Base-by-base conservation (phyloP, 164 flowering plant genomes). In the Macadamia integrifolia region DNA sequence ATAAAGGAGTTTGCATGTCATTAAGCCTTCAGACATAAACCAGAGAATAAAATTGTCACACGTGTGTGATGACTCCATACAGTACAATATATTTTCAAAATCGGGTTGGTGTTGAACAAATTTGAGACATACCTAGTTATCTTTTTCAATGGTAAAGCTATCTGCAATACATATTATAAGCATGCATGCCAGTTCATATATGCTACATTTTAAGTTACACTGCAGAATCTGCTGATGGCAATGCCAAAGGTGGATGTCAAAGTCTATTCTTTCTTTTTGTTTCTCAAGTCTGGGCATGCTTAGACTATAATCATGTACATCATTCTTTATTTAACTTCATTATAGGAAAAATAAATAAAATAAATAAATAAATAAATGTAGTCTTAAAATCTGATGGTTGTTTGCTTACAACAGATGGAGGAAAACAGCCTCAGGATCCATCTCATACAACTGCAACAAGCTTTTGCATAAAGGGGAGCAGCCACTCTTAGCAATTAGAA, bases 351-450 rank as follows among this genome's bases (percentile, higher is more conserved):
- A 23, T 23, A 23, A 23, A 23, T 23, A 23, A 23, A 23, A 23
- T 23, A 23, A 23, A 23, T 23, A 23, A 23, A 23, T 23, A 23
- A 23, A 23, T 23, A 23, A 23, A 23, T 23, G 23, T 35, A 35
- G 40, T 35, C 3, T 62, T 63, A 1, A 11, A 18, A 55, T n/a
- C 28, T 64, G 50, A 18, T 11, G 65, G 61, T 10, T 60, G 59
- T 59, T 72, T 50, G 49, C 32, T 52, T 49, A 6, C 60, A 74
- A 48, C 89, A 93, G 98, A 87, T 83, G 23, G 86, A 87, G 67
- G 97, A 90, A 74, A 72, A 74, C 76, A 88, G 93, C 79, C 82
- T 85, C 42, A 82, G 82, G 72, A 81, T 88, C 5, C 90, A 89
- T 78, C 83, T 90, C 28, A 72, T 88, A 68, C 98, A 90, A 78